Conservation (phyloP, 192 early-diverging fungal genomes). For the Coemansia sp. region DNA sequence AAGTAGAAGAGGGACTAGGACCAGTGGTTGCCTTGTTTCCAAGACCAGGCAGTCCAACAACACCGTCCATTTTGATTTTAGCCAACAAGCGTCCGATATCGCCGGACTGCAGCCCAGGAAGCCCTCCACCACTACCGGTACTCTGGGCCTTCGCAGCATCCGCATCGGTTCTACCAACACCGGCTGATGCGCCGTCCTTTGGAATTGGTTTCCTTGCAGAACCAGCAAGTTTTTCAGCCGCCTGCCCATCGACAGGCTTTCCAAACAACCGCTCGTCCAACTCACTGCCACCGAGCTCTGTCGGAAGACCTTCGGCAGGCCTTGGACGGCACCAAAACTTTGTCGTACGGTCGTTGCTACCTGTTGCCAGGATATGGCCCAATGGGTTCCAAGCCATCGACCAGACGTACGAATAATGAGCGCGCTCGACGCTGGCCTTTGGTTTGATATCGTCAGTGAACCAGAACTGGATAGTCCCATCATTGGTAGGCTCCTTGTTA, state of each 20-base stretch:
- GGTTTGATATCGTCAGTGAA: slow-evolving; percentile 63
- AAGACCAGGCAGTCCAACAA: slow-evolving; percentile 21
- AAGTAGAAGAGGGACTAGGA: too few relatives aligned
- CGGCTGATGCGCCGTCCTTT: not conserved
- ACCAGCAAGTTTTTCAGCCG: slow-evolving; percentile 23
- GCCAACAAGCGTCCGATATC: slow-evolving; percentile 42
- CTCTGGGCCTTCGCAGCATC: not conserved
- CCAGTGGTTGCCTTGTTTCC: not conserved
- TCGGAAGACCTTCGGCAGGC: slow-evolving; percentile 65
- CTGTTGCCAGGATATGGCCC: slow-evolving; percentile 91
- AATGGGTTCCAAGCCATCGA: slow-evolving; percentile 96
- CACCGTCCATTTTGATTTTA: slow-evolving; percentile 35
- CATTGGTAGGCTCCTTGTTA: slow-evolving; percentile 69
- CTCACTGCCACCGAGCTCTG: slow-evolving; percentile 33
- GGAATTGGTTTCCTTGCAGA: not conserved
- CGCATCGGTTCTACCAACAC: not conserved
- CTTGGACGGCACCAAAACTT: slow-evolving; percentile 93
- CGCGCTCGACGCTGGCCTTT: slow-evolving; percentile 63
- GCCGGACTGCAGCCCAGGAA: slow-evolving; percentile 32
- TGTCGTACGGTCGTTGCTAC: slow-evolving; percentile 95
- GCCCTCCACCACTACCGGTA: not conserved
- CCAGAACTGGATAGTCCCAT: slow-evolving; percentile 65
- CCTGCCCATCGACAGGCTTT: slow-evolving; percentile 17
- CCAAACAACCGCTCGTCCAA: slow-evolving; percentile 39
- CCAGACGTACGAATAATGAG: slow-evolving; percentile 91